phyloP scores from a whole-genome alignment of 1,284 basidiomycete species.

The Marasmius tenuissimus region DNA sequence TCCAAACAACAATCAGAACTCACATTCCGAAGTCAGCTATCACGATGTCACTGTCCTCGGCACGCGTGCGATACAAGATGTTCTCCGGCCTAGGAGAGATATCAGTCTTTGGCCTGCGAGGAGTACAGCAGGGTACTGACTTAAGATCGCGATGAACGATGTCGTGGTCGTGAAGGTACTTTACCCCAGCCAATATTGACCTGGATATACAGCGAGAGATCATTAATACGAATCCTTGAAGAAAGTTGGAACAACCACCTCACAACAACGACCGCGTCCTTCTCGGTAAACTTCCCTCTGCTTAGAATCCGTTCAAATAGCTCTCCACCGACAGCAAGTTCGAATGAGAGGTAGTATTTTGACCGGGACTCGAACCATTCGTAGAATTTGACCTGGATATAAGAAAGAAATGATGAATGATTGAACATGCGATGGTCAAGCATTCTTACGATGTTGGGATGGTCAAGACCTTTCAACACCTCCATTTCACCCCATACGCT shows the following conservation, averaged over 20 bases:
- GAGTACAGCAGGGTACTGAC: slow-evolving; percentile 35
- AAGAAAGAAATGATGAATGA: background rate
- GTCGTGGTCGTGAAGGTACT: slow-evolving; percentile 82
- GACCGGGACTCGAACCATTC: slow-evolving; percentile 91
- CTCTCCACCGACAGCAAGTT: slow-evolving; percentile 88
- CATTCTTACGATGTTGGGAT: slow-evolving; percentile 76
- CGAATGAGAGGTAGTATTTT: slow-evolving; percentile 91
- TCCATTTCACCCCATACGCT: slow-evolving; percentile 91
- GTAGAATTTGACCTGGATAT: slow-evolving; percentile 79
- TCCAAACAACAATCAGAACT: slow-evolving; percentile 22
- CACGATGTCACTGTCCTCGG: slow-evolving; percentile 76
- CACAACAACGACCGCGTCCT: slow-evolving; percentile 77
- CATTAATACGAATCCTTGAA: background rate
- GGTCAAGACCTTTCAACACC: slow-evolving; percentile 82
- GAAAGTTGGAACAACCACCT: slow-evolving; percentile 33
- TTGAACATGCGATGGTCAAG: slow-evolving; percentile 25
- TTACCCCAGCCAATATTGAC: slow-evolving; percentile 76
- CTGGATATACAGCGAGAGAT: slow-evolving; percentile 32
- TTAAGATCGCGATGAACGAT: slow-evolving; percentile 94
- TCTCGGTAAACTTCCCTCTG: slow-evolving; percentile 88
- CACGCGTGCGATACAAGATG: slow-evolving; percentile 84
- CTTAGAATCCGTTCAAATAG: slow-evolving; percentile 84
- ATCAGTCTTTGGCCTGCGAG: background rate
- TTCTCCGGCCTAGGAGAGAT: slow-evolving; percentile 78
- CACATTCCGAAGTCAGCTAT: slow-evolving; percentile 98